Evolutionary conservation across 2,329 filamentous ascomycete genomes (phyloP).

Genomic region (Tothia fuscella): DNA sequence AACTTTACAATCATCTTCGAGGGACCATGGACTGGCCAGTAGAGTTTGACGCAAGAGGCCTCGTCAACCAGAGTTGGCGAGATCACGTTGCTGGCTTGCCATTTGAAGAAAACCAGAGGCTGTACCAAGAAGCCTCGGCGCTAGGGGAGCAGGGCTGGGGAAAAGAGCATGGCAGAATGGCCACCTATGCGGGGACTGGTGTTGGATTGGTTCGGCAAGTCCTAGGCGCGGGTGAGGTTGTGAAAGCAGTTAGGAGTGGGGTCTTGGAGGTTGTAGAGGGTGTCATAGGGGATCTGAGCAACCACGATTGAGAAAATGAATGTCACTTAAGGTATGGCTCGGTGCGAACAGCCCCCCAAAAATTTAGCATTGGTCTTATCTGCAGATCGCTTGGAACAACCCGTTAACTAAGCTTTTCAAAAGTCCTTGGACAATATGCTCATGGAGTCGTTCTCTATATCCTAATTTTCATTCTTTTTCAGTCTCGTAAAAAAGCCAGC

Average conservation of each 20-base stretch:
- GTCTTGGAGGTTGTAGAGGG: neutral
- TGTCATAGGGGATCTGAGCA: no score
- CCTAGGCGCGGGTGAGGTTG: conserved; percentile 39
- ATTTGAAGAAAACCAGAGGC: conserved; percentile 30
- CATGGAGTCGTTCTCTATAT: no score
- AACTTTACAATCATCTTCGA: conserved; percentile 40
- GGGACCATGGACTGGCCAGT: conserved; percentile 48
- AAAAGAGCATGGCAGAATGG: conserved; percentile 37
- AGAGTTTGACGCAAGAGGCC: conserved; percentile 43
- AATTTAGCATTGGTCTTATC: no score
- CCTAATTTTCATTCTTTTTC: no score
- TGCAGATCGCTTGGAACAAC: no score
- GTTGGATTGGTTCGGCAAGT: conserved; percentile 45
- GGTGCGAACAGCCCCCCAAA: no score
- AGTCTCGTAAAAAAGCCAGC: no score
- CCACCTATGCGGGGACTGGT: conserved; percentile 50
- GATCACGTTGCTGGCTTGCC: conserved; percentile 26
- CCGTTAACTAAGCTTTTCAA: no score
- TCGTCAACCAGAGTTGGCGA: conserved; percentile 42
- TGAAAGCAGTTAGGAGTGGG: conserved; percentile 30
- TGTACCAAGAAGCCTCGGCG: conserved; percentile 36
- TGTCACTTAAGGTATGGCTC: no score
- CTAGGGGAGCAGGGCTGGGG: conserved; percentile 33
- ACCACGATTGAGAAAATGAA: no score
- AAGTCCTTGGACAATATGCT: no score